Conservation (phyloP, 2,329 filamentous ascomycete species). For the Mycogone perniciosa region DNA sequence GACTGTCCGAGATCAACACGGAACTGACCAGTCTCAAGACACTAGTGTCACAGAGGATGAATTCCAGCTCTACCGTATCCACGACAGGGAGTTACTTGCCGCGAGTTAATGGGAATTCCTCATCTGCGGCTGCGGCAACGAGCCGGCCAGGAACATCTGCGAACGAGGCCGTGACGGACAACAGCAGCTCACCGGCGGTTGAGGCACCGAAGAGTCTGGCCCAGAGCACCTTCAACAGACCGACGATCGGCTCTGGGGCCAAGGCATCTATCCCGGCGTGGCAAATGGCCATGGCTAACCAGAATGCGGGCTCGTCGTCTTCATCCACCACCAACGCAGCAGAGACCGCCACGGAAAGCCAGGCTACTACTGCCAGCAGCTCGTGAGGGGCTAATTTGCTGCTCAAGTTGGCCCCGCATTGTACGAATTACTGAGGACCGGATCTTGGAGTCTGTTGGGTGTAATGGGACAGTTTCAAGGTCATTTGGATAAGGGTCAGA, state of each 20-base stretch:
- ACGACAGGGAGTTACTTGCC: conserved; percentile 19
- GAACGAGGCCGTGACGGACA: conserved; percentile 18
- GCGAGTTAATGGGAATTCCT: conserved; percentile 16
- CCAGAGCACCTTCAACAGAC: conserved; percentile 29
- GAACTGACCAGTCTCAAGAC: conserved; percentile 93
- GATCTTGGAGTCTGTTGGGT: neutral
- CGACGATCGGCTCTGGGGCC: conserved; percentile 32
- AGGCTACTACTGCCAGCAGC: conserved; percentile 8
- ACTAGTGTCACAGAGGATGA: conserved; percentile 63
- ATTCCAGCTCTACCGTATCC: conserved; percentile 24
- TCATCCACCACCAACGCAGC: conserved; percentile 3
- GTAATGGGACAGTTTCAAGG: conserved; percentile 6
- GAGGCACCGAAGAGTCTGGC: conserved; percentile 29
- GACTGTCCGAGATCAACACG: conserved; percentile 75
- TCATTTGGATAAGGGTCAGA: conserved; percentile 7
- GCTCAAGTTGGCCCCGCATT: neutral
- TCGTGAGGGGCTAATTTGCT: conserved; percentile 3
- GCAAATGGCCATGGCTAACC: conserved; percentile 67
- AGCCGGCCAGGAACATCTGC: conserved; percentile 4
- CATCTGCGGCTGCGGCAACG: conserved; percentile 12
- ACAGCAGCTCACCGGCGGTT: conserved; percentile 19
- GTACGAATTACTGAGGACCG: conserved; percentile 4
- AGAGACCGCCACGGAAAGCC: conserved; percentile 4
- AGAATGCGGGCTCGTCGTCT: conserved; percentile 22
- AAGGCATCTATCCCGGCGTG: conserved; percentile 71